Conservation (phyloP, 768 basidiomycete species). For the Lactifluus rugatus region DNA sequence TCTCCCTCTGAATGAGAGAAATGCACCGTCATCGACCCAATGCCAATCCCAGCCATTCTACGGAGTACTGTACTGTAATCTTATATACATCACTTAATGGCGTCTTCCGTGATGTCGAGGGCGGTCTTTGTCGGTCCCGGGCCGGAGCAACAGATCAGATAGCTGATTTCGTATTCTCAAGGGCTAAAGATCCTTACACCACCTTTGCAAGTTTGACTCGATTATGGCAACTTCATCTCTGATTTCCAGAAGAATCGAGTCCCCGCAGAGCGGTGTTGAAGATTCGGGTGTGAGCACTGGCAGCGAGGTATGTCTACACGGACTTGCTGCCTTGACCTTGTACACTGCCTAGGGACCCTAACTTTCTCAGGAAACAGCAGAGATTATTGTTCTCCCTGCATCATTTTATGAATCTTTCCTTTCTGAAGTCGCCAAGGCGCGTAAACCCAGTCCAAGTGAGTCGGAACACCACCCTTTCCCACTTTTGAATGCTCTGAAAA, state of each 20-base stretch:
- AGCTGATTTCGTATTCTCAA: no score
- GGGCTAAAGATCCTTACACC: no score
- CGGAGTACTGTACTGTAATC: no score
- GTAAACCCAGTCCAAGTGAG: conserved; percentile 50
- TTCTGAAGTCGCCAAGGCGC: conserved; percentile 50
- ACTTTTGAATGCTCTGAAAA: background rate
- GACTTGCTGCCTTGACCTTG: background rate
- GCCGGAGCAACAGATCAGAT: no score
- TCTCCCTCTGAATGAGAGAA: no score
- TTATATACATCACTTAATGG: no score
- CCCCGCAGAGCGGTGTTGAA: background rate
- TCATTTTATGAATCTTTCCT: conserved; percentile 52
- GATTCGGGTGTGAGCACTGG: background rate
- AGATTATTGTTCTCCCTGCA: conserved; percentile 32
- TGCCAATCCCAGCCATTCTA: no score
- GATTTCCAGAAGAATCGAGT: background rate
- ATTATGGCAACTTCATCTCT: background rate
- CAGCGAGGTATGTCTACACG: background rate
- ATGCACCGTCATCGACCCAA: no score
- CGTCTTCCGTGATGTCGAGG: no score
- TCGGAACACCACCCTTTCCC: background rate
- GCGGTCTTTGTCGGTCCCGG: no score
- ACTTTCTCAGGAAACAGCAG: background rate
- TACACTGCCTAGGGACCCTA: background rate
- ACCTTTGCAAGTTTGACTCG: background rate